phyloP scores from a whole-genome alignment of 2,329 filamentous ascomycete genomes.

The Stylonectria norvegica region DNA sequence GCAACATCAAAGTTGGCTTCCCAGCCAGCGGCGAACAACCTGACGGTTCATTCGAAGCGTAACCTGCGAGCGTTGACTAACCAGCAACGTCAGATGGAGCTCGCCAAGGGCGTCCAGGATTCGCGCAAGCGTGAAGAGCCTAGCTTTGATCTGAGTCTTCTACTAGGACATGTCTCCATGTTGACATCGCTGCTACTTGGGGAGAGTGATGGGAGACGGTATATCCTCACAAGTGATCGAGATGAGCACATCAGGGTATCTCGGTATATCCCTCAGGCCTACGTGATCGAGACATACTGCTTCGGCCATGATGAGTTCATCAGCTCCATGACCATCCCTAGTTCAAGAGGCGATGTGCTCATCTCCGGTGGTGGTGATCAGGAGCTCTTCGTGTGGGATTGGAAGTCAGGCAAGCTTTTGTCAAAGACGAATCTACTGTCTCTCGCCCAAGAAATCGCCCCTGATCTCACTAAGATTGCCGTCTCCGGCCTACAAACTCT shows the following conservation, averaged over 20 bases:
- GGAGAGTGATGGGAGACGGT: conserved; percentile 39
- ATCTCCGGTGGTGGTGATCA: conserved; percentile 86
- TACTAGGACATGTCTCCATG: conserved; percentile 94
- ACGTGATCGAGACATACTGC: conserved; percentile 87
- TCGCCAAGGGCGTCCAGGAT: conserved; percentile 24
- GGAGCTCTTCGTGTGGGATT: conserved; percentile 78
- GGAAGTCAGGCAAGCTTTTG: conserved; percentile 56
- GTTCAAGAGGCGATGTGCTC: conserved; percentile 55
- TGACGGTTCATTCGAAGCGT: conserved; percentile 62
- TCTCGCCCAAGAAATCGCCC: conserved; percentile 37
- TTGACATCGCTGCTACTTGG: conserved; percentile 70
- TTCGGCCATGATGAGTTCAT: conserved; percentile 86
- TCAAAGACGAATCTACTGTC: conserved; percentile 52
- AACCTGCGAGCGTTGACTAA: conserved; percentile 59
- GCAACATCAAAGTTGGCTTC: conserved; percentile 29
- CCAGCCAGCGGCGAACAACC: conserved; percentile 52
- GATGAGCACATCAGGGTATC: conserved; percentile 83
- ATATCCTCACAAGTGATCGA: conserved; percentile 55
- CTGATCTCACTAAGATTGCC: conserved; percentile 42
- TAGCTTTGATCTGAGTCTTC: conserved; percentile 69
- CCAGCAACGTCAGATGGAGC: conserved; percentile 49
- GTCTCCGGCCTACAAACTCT: conserved; percentile 43
- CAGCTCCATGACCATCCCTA: conserved; percentile 67
- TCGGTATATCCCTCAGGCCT: conserved; percentile 73
- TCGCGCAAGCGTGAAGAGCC: conserved; percentile 36